phyloP scores from a whole-genome alignment of 2,329 filamentous ascomycete species.

The Neofusicoccum umdonicola region DNA sequence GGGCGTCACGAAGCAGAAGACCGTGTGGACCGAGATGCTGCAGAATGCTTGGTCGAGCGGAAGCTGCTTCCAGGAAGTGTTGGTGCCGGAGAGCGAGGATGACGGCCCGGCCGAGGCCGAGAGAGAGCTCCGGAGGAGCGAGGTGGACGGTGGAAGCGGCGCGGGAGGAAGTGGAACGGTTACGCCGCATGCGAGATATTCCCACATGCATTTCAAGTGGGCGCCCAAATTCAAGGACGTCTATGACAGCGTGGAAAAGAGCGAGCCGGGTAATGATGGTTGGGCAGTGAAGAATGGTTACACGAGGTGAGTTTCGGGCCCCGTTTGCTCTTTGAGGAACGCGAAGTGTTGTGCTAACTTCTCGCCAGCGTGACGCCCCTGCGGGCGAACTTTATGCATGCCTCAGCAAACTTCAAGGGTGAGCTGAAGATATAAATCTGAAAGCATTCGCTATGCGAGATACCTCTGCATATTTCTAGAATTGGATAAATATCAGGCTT shows the following conservation, averaged over 20 bases:
- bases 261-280: slow-evolving; percentile 78
- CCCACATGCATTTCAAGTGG: slow-evolving; percentile 93
- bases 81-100: slow-evolving; percentile 58
- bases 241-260: slow-evolving; percentile 77
- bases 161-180: slow-evolving; percentile 28
- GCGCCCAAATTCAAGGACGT: slow-evolving; percentile 83
- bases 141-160: slow-evolving; percentile 21
- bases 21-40: slow-evolving; percentile 80
- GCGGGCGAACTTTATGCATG: slow-evolving; percentile 89
- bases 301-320: slow-evolving; percentile 63
- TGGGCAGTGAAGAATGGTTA: slow-evolving; percentile 87
- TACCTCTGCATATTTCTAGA: neutral
- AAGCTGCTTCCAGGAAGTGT: slow-evolving; percentile 81
- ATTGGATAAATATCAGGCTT: neutral
- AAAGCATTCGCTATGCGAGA: neutral
- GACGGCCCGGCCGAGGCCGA: slow-evolving; percentile 66
- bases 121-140: slow-evolving; percentile 65
- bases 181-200: slow-evolving; percentile 52
- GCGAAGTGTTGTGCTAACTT: slow-evolving; percentile 14
- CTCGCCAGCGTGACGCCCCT: slow-evolving; percentile 74
- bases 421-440: slow-evolving; percentile 56
- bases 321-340: neutral
- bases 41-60: slow-evolving; percentile 79
- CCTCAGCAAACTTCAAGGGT: slow-evolving; percentile 58
- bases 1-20: slow-evolving; percentile 67